These are phyloP conservation scores for Niebla homalea DNA, from an alignment of 495 filamentous ascomycete genomes.

Conservation along the genomic window DNA sequence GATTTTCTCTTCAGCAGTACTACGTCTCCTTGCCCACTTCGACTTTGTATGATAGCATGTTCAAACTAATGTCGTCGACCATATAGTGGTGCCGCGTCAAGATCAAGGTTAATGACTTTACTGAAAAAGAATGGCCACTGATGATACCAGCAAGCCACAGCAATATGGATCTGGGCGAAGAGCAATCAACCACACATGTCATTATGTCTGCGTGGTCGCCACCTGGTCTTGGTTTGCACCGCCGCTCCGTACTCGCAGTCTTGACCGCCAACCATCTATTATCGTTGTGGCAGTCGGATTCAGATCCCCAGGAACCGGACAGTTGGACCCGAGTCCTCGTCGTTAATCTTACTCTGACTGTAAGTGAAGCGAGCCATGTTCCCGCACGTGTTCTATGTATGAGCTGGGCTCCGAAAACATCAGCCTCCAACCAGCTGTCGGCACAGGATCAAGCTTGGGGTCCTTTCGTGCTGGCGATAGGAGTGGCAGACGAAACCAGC, in stretches of 20 bases:
- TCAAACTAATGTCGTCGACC: background rate
- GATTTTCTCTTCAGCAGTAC: background rate
- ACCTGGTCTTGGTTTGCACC: conserved; percentile 42
- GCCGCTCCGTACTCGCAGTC: conserved; percentile 44
- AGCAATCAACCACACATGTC: conserved; percentile 43
- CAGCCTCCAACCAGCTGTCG: background rate
- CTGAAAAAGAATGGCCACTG: conserved; percentile 37
- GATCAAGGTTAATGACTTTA: conserved; percentile 40
- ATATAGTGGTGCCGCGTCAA: conserved; percentile 17
- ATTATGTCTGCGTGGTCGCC: conserved; percentile 46
- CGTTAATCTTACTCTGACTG: conserved; percentile 26
- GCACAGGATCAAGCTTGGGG: background rate
- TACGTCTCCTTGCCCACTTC: no score
- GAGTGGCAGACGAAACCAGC: background rate
- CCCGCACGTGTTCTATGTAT: background rate
- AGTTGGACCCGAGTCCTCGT: conserved; percentile 34
- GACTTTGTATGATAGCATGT: no score
- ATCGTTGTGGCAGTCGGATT: conserved; percentile 31
- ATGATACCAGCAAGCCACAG: conserved; percentile 31
- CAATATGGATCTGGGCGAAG: conserved; percentile 48
- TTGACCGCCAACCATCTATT: conserved; percentile 44
- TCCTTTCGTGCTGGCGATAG: background rate
- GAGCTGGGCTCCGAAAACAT: conserved; percentile 5
- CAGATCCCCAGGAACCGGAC: conserved; percentile 12
- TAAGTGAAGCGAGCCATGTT: background rate